Evolutionary conservation across 23 red algal species (phyloP).

Genomic region (Gracilariopsis chorda): DNA sequence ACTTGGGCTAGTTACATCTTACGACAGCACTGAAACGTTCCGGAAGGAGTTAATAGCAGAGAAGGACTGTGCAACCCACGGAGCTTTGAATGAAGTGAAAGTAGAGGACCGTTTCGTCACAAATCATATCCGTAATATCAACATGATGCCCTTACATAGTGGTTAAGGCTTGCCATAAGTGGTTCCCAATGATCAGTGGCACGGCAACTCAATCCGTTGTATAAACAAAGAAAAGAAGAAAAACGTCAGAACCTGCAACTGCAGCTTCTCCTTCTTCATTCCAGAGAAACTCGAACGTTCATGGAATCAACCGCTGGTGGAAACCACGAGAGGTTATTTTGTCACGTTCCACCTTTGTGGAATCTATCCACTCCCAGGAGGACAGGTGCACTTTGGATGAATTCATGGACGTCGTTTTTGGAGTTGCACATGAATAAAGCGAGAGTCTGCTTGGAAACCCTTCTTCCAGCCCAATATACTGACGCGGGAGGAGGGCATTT

Average conservation of each 20-base stretch:
- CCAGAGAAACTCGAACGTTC: no score
- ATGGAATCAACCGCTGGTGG: no score
- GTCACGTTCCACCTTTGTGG: no score
- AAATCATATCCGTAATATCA: neutral
- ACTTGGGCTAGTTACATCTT: neutral
- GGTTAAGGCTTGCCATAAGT: neutral
- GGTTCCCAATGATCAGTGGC: neutral
- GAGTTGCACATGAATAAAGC: neutral
- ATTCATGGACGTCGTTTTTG: neutral
- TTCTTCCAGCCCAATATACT: neutral
- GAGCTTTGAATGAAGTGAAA: neutral
- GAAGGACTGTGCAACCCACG: neutral
- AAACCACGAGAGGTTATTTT: no score
- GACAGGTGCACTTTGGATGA: no score
- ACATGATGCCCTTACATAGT: conserved; percentile 8
- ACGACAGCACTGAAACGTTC: neutral
- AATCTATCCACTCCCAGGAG: no score
- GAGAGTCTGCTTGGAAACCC: neutral
- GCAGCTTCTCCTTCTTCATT: no score
- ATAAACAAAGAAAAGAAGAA: neutral
- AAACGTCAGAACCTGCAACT: neutral
- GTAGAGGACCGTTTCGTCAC: neutral
- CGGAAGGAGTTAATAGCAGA: neutral
- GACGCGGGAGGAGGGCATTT: neutral
- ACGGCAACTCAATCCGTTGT: conserved; percentile 13